These are phyloP conservation scores for Rauvolfia tetraphylla DNA, from an alignment of 257 asterid species.

Conservation along the genomic window DNA sequence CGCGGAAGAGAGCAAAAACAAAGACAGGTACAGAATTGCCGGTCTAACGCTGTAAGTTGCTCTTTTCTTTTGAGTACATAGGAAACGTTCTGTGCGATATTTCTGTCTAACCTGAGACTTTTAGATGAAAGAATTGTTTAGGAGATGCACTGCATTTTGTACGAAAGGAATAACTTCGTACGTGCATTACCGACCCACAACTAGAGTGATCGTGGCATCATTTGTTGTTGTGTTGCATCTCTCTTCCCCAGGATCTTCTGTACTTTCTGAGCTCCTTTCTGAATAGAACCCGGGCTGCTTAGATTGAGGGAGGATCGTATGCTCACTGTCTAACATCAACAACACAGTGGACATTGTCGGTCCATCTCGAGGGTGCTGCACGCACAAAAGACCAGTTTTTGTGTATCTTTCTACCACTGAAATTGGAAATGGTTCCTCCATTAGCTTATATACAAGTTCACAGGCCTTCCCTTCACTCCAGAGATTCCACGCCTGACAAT, in stretches of 20 bases:
- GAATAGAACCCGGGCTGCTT: slow-evolving; percentile 43
- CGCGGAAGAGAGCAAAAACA: too few species aligned
- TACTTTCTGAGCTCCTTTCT: slow-evolving; percentile 18
- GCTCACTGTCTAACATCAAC: slow-evolving; percentile 35
- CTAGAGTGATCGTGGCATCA: neutral
- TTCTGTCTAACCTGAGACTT: too few species aligned
- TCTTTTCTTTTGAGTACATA: too few species aligned
- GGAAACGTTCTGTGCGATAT: too few species aligned
- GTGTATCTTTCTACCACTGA: slow-evolving; percentile 25
- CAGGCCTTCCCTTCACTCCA: slow-evolving; percentile 38
- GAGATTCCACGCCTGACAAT: slow-evolving; percentile 29
- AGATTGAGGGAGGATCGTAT: slow-evolving; percentile 30
- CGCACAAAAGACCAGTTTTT: slow-evolving; percentile 42
- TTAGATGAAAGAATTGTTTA: too few species aligned
- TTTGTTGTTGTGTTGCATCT: neutral
- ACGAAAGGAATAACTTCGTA: neutral
- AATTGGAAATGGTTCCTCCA: slow-evolving; percentile 11
- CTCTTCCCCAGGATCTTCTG: neutral
- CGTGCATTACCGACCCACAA: slow-evolving; percentile 10
- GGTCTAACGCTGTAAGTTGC: too few species aligned
- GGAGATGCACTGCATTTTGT: too few species aligned
- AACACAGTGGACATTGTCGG: slow-evolving; percentile 44
- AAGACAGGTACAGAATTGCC: too few species aligned
- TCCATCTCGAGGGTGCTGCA: slow-evolving; percentile 36
- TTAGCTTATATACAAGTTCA: slow-evolving; percentile 22